Conservation (phyloP, 345 rosid genomes). For the Gossypium stocksii region DNA sequence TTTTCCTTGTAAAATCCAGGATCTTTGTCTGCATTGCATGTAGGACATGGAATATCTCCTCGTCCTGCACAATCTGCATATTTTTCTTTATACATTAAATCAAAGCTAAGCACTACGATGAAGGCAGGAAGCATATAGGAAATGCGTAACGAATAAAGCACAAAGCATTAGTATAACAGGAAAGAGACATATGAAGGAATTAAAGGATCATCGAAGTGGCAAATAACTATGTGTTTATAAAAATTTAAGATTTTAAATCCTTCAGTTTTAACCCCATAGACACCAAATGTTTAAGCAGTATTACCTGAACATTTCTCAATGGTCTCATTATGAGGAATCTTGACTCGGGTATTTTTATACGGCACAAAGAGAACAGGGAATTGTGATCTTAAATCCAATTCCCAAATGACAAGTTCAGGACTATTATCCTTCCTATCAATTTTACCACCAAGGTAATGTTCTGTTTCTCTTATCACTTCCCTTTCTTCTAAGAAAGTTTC, state of each 20-base stretch:
- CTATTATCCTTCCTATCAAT: slow-evolving; percentile 47
- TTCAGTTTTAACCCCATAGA: background rate
- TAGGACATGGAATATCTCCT: slow-evolving; percentile 57
- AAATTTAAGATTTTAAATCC: background rate
- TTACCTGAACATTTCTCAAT: slow-evolving; percentile 76
- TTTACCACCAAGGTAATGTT: slow-evolving; percentile 46
- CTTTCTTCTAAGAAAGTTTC: slow-evolving; percentile 47
- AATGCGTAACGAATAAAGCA: background rate
- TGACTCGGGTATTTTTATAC: slow-evolving; percentile 48
- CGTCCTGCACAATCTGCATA: slow-evolving; percentile 66
- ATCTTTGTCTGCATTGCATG: slow-evolving; percentile 72
- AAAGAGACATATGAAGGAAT: background rate
- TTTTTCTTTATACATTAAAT: slow-evolving; percentile 16
- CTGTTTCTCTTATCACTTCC: slow-evolving; percentile 43
- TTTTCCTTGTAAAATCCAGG: slow-evolving; percentile 69
- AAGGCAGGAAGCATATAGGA: background rate
- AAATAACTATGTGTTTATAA: background rate
- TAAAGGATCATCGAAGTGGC: background rate
- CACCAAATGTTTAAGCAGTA: background rate
- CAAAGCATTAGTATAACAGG: background rate
- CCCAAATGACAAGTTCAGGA: slow-evolving; percentile 68
- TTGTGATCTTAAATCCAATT: slow-evolving; percentile 67
- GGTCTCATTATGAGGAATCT: slow-evolving; percentile 63
- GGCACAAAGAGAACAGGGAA: slow-evolving; percentile 73
- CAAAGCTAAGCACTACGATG: slow-evolving; percentile 6